Base-by-base conservation (phyloP, 2,329 filamentous ascomycete species). In the Achaetomium macrosporum region DNA sequence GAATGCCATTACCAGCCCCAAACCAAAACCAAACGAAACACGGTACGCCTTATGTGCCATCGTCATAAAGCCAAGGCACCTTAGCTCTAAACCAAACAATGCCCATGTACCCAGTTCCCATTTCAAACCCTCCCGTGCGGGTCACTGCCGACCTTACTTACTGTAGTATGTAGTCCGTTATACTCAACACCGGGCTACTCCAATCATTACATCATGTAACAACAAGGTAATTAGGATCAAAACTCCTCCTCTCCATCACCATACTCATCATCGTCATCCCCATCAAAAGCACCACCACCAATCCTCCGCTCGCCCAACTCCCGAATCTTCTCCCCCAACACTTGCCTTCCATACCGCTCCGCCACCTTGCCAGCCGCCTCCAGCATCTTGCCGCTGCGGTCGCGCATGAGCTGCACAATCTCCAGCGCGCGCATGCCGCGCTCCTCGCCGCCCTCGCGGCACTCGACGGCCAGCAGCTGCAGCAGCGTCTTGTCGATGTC, bases 361-460 rank as follows among this genome's bases (percentile, higher is more conserved):
- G 93, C 93, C 46, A 99, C 82, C 77, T 95, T 96, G 52, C 84
- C 82, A 1, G 93, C 93, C 5, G 92, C 88, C 68, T 96, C 90
- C 53, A 96, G 71, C 88, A 96, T 96, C 68, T 87, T 85, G 16
- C 92, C 92, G 55, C 82, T 87, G 42, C 83, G 77, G 71, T 97
- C 91, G 42, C 80, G 81, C 84, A 99, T 88, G 64, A 99, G 75
- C 57, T 81, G 77, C 30, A 95, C 93, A 63, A 97, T 80, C 71
- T 99, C 95, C 35, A 99, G 74, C 0, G 92, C 92, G 61, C 92
- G 90, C 90, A 96, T 96, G 6, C 91, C 92, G 30, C 87, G 79
- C 58, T 97, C 91, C 68, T 99, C 93, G 42, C 90, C 90, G 10
- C 62, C 90, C 60, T 93, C 89, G 55, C 90, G 83, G 68, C 93